phyloP scores from a whole-genome alignment of 441 rosid species.

The Euphorbia corollata region DNA sequence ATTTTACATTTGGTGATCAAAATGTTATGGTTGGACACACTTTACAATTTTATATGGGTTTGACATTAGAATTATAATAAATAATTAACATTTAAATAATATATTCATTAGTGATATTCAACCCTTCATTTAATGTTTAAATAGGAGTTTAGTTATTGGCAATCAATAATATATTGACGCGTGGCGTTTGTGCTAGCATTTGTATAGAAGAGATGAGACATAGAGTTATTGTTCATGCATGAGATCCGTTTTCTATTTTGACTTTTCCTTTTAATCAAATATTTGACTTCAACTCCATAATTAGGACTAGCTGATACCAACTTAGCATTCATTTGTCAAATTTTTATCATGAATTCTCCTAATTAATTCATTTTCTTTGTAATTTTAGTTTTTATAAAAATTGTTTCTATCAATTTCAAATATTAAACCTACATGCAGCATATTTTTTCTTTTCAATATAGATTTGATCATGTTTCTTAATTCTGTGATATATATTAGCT shows the following conservation, averaged over 20 bases:
- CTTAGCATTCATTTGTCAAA: neutral
- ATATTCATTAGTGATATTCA: neutral
- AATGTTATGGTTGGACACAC: no score
- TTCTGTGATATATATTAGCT: no score
- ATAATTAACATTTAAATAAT: no score
- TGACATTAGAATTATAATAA: no score
- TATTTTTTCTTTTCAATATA: no score
- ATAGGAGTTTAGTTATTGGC: neutral
- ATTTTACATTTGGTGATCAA: no score
- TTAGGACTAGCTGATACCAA: neutral
- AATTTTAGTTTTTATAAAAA: no score
- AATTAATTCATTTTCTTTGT: neutral
- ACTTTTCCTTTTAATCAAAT: neutral
- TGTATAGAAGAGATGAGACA: constrained; percentile 2
- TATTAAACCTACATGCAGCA: no score
- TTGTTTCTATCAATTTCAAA: no score
- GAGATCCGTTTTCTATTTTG: neutral
- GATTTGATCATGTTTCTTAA: no score
- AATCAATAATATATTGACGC: neutral
- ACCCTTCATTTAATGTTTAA: constrained; percentile 3
- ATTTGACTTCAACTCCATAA: neutral
- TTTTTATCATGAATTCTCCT: no score
- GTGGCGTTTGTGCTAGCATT: constrained; percentile 4
- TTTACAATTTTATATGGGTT: neutral
- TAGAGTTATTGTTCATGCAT: neutral